Evolutionary conservation across 2,329 filamentous ascomycete genomes (phyloP), one percentile per base, ranked within the genome.

Genomic region (Trichoderma sp.): DNA sequence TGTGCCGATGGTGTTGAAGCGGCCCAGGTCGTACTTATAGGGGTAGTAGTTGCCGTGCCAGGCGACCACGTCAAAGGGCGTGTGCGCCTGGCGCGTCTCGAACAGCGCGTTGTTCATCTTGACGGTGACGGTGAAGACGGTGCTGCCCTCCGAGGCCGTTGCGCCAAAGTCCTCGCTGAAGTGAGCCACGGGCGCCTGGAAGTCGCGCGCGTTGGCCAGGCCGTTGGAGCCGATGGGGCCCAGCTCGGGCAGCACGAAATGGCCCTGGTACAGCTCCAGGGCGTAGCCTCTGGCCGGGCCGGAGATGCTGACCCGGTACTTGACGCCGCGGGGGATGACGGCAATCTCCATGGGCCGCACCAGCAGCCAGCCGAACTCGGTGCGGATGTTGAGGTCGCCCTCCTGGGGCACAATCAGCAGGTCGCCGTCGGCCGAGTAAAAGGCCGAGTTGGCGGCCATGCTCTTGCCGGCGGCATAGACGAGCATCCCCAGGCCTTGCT

Each of bases 351-450:
- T 90, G 1, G 91, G 91, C 66, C 91, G 86, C n/a, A 94, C 88
- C 54, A 92, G 85, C 6, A 95, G 81, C 75, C 85, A 87, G 56
- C 92, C 92, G 59, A 94, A 83, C 78, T 95, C 92, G 1, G 92
- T 95, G 74, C 90, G 87, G 71, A 95, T 90, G 75, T 94, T 91
- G 49, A 95, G 81, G 16, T 85, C 84, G 2, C 92, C 92, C 71
- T 91, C 87, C 76, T 95, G 92, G 1, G 90, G 85, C 16, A 95
- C 90, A 71, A 95, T 89, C 68, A 94, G 79, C 74, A 93, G 86
- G 77, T 95, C 92, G 14, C 92, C 92, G 76, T 95, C 92, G 0
- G 93, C 90, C 4, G 91, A 94, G 83, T 95, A 96, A 78, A 94
- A 96, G 0, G 92, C 92, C 60, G 90, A 84, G 49, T 87, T 86